Conservation (phyloP, 495 filamentous ascomycete species). For the Podospora pseudoanserina region DNA sequence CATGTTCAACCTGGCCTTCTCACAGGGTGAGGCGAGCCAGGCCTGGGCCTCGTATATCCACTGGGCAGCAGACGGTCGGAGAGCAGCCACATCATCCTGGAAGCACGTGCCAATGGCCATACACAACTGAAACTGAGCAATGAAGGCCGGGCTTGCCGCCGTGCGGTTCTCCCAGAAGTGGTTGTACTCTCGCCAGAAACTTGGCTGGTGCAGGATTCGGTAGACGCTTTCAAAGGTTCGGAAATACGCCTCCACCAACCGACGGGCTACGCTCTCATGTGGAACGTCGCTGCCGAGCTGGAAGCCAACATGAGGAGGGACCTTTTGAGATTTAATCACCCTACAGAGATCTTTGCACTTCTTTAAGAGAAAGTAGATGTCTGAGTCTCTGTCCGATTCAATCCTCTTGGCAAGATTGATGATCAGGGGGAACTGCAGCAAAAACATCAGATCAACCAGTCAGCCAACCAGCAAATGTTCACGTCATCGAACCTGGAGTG, state of each 20-base stretch:
- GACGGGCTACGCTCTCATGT: conserved; percentile 40
- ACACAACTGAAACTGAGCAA: conserved; percentile 60
- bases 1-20: conserved; percentile 54
- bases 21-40: conserved; percentile 54
- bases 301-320: conserved; percentile 28
- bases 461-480: neutral
- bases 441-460: conserved; percentile 18
- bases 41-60: conserved; percentile 63
- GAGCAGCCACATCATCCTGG: conserved; percentile 47
- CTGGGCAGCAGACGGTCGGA: conserved; percentile 50
- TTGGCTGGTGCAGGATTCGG: conserved; percentile 50
- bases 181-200: conserved; percentile 51
- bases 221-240: conserved; percentile 50
- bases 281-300: conserved; percentile 35
- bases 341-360: conserved; percentile 48
- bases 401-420: conserved; percentile 37
- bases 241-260: conserved; percentile 51
- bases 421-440: conserved; percentile 43
- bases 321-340: conserved; percentile 42
- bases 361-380: conserved; percentile 33
- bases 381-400: conserved; percentile 38
- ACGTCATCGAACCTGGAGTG: neutral
- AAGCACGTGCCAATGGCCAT: conserved; percentile 58
- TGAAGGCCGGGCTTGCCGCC: conserved; percentile 38
- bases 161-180: conserved; percentile 38